Evolutionary conservation across 2,329 filamentous ascomycete genomes (phyloP).

Genomic region (Pezicula radicicola): DNA sequence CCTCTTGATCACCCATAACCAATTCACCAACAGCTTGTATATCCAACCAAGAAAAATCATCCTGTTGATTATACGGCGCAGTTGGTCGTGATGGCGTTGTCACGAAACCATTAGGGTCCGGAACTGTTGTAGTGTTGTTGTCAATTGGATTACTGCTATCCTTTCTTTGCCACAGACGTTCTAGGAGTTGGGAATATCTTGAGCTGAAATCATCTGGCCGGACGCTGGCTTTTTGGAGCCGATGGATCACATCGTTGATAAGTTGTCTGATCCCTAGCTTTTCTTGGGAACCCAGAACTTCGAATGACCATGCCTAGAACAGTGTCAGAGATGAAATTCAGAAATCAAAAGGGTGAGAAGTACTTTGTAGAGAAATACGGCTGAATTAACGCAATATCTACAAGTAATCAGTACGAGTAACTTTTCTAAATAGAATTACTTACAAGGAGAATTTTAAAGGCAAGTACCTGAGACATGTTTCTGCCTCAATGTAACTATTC

Average conservation of each 20-base stretch:
- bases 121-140: conserved; percentile 23
- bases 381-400: conserved; percentile 53
- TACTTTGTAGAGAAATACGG: conserved; percentile 62
- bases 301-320: conserved; percentile 50
- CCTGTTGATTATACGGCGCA: conserved; percentile 36
- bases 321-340: background rate
- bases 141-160: conserved; percentile 9
- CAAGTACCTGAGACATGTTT: conserved; percentile 56
- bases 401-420: conserved; percentile 10
- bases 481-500: conserved; percentile 55
- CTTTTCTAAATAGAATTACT: conserved; percentile 20
- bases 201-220: conserved; percentile 57
- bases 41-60: conserved; percentile 61
- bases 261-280: conserved; percentile 54
- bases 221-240: conserved; percentile 53
- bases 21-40: conserved; percentile 58
- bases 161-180: conserved; percentile 48
- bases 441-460: conserved; percentile 59
- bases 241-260: conserved; percentile 53
- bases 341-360: background rate
- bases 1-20: conserved; percentile 38
- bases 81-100: conserved; percentile 24
- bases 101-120: conserved; percentile 27
- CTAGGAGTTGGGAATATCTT: conserved; percentile 56
- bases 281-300: conserved; percentile 53